phyloP scores from a whole-genome alignment of 805 yeast genomes.

The Maudiozyma barnettii region DNA sequence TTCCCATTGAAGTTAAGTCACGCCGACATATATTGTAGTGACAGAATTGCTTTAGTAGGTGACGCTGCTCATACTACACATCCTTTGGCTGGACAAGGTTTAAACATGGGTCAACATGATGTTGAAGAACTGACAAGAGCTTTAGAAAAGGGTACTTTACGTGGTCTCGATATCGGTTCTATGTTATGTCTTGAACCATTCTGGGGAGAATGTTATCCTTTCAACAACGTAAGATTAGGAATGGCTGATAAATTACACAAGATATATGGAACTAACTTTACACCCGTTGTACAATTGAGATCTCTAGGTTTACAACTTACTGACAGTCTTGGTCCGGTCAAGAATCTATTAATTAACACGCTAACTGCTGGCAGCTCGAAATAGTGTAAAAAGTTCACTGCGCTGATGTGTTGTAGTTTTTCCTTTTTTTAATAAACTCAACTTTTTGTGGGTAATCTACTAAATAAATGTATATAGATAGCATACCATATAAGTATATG shows the following conservation, averaged over 20 bases:
- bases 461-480: too few relatives aligned
- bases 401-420: too few relatives aligned
- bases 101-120: slow-evolving; percentile 95
- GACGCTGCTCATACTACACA: slow-evolving; percentile 98
- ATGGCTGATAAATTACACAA: slow-evolving; percentile 89
- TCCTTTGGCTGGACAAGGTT: slow-evolving; percentile 96
- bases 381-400: not conserved
- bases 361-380: slow-evolving; percentile 31
- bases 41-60: slow-evolving; percentile 86
- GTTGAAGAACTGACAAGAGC: slow-evolving; percentile 63
- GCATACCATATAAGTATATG: too few relatives aligned
- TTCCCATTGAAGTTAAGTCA: slow-evolving; percentile 86
- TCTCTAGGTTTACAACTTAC: slow-evolving; percentile 66
- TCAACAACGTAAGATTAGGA: slow-evolving; percentile 73
- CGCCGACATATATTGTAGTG: slow-evolving; percentile 79
- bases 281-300: slow-evolving; percentile 67
- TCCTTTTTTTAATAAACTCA: too few relatives aligned
- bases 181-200: slow-evolving; percentile 75
- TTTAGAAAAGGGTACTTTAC: slow-evolving; percentile 54
- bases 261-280: slow-evolving; percentile 61
- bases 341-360: slow-evolving; percentile 56
- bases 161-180: slow-evolving; percentile 87
- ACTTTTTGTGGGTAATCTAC: too few relatives aligned
- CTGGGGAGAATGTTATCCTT: slow-evolving; percentile 72
- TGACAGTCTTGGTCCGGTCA: slow-evolving; percentile 54